Percentiles rank a stretch among this genome's conserved stretches.
phyloP scores from a whole-genome alignment of 352 stramenopile species.

The Phytophthora cactorum region DNA sequence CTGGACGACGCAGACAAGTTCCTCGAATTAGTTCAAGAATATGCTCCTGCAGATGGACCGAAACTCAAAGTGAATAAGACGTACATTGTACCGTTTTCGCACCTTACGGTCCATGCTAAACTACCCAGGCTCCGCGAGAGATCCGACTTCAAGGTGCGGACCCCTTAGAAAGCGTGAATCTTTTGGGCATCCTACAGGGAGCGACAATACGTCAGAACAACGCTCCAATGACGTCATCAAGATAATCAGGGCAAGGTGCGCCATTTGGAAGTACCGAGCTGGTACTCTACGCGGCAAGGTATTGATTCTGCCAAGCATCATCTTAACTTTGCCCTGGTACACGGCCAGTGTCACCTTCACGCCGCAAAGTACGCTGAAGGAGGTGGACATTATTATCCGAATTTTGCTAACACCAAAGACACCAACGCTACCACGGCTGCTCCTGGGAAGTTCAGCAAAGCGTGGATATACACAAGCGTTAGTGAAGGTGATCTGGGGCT shows the following conservation, averaged over 20 bases:
- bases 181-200: neutral
- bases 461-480: neutral
- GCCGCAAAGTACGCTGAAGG: neutral
- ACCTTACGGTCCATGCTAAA: neutral
- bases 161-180: neutral
- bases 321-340: neutral
- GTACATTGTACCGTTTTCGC: conserved; percentile 13
- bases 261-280: conserved; percentile 2
- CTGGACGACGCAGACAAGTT: conserved; percentile 4
- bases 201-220: neutral
- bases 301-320: conserved; percentile 1
- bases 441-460: neutral
- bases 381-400: neutral
- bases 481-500: neutral
- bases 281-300: neutral
- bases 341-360: neutral
- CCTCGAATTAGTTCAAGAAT: conserved; percentile 10
- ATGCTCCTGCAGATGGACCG: conserved; percentile 4
- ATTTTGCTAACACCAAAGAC: neutral
- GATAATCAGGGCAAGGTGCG: neutral
- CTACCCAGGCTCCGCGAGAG: neutral
- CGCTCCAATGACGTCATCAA: neutral
- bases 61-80: conserved; percentile 23
- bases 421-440: neutral
- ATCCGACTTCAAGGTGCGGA: neutral